Evolutionary conservation across 2,329 filamentous ascomycete genomes (phyloP), one percentile per base, ranked within the genome.

Genomic region (Falciphora oryzae): DNA sequence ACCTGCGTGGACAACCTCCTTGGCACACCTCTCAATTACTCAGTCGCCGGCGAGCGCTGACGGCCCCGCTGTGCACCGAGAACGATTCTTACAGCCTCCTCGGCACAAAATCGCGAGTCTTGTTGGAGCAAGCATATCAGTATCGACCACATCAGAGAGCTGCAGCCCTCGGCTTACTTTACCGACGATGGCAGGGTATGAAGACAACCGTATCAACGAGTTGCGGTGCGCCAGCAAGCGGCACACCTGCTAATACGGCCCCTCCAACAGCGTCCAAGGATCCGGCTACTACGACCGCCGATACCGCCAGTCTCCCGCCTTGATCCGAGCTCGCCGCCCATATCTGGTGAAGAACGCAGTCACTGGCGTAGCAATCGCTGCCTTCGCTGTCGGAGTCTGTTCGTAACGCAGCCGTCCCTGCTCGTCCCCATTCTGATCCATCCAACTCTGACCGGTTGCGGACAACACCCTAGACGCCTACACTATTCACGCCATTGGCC

Each of bases 261-360:
- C 4, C 14, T 16, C 66, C 44, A 6, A 25, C 44, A 79, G 76
- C 70, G 79, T 80, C 71, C 77, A 80, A 70, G 81, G 79, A 67
- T 80, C 80, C 58, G 93, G 92, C 69, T 99, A 99, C 84, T 99
- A 98, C 83, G 91, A 97, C 79, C 88, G 89, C 74, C 85, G 90
- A 73, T 91, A 91, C 79, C 89, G 90, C 69, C 93, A 96, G 77
- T 91, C 91, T 67, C 89, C 93, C 61, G 91, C 96, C 65, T 88
- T 99, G 69, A 89, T 97, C 75, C 91, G 95, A 74, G 94, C 95
- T 65, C 89, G 96, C 71, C 88, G 92, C 71, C 95, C 95, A 62
- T 99, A 91, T 76, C 84, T 99, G 57, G 79, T 97, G 77, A 96
- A 91, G 81, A 99, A 99, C 78, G 84, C 89, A 32, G 72, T 94